Percentiles rank a stretch among this genome's conserved stretches.
Conservation (phyloP, 108 stramenopile species). For the Pseudonitzschia delicatissima region DNA sequence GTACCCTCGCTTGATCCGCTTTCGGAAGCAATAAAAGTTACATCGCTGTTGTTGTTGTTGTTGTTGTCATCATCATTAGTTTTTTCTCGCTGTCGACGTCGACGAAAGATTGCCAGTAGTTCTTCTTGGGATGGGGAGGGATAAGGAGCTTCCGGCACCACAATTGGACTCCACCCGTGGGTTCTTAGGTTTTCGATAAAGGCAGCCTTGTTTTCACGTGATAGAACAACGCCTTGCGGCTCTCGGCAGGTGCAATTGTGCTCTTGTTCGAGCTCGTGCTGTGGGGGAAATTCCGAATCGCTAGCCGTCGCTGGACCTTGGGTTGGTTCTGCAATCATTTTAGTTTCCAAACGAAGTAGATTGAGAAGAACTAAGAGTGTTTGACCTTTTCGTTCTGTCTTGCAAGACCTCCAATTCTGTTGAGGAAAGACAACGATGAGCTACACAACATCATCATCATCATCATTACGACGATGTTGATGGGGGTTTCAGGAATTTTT, state of each 20-base stretch:
- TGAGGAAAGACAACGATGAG: too few relatives aligned
- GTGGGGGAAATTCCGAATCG: too few relatives aligned
- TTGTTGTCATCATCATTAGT: background rate
- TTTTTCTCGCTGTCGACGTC: background rate
- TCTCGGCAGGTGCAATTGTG: background rate
- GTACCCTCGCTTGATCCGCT: constrained; percentile 16
- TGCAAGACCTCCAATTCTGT: too few relatives aligned
- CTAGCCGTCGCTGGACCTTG: too few relatives aligned
- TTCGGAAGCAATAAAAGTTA: constrained; percentile 7
- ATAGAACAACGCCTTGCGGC: background rate
- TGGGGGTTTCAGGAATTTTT: too few relatives aligned
- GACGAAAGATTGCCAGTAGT: constrained; percentile 6
- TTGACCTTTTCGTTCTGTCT: too few relatives aligned
- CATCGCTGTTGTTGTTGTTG: background rate
- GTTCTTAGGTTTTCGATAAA: background rate
- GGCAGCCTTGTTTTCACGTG: background rate
- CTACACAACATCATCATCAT: too few relatives aligned
- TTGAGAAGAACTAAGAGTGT: too few relatives aligned
- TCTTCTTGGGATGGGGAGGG: constrained; percentile 5
- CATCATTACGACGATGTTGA: too few relatives aligned
- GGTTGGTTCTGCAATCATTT: too few relatives aligned
- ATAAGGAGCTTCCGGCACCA: constrained; percentile 1
- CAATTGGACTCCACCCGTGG: constrained; percentile 4
- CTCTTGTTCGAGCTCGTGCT: background rate
- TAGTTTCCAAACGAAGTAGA: too few relatives aligned